Conservation (phyloP, 768 basidiomycete genomes). For the Pulveroboletus sp. region DNA sequence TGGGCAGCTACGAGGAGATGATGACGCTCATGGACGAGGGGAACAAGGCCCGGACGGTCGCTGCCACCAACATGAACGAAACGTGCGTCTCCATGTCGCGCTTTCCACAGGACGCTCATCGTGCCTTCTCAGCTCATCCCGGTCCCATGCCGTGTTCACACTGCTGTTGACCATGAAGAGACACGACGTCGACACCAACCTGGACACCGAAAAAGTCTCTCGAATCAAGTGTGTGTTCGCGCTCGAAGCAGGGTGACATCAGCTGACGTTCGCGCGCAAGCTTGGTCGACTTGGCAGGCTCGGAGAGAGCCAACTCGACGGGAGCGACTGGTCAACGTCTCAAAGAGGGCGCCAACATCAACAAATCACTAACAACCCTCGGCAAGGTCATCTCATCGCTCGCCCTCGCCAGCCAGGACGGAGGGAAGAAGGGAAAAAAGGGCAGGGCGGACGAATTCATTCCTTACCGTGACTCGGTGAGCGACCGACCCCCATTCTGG, state of each 20-base stretch:
- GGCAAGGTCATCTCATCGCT: constrained; percentile 96
- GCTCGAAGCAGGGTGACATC: not conserved
- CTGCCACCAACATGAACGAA: constrained; percentile 99
- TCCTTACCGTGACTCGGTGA: constrained; percentile 94
- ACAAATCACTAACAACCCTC: constrained; percentile 95
- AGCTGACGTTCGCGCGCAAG: constrained; percentile 36
- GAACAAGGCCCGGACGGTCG: constrained; percentile 97
- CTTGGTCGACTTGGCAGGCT: constrained; percentile 94
- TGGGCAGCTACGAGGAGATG: constrained; percentile 91
- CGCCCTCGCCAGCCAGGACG: constrained; percentile 54
- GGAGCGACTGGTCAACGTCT: constrained; percentile 94
- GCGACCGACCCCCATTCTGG: constrained; percentile 25
- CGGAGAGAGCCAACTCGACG: constrained; percentile 95
- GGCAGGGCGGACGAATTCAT: constrained; percentile 89
- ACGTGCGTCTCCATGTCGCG: constrained; percentile 54
- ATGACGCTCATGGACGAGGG: constrained; percentile 99
- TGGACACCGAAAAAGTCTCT: constrained; percentile 98
- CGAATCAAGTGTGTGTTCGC: constrained; percentile 69
- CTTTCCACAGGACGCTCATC: constrained; percentile 1
- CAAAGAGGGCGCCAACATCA: constrained; percentile 98
- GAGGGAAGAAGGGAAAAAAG: constrained; percentile 81
- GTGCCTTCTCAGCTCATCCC: constrained; percentile 63
- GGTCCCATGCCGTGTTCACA: constrained; percentile 98
- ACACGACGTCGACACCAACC: constrained; percentile 76
- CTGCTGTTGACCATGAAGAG: constrained; percentile 90